Conservation (phyloP, 371 early-diverging fungal genomes). For the Dichotomocladium elegans region DNA sequence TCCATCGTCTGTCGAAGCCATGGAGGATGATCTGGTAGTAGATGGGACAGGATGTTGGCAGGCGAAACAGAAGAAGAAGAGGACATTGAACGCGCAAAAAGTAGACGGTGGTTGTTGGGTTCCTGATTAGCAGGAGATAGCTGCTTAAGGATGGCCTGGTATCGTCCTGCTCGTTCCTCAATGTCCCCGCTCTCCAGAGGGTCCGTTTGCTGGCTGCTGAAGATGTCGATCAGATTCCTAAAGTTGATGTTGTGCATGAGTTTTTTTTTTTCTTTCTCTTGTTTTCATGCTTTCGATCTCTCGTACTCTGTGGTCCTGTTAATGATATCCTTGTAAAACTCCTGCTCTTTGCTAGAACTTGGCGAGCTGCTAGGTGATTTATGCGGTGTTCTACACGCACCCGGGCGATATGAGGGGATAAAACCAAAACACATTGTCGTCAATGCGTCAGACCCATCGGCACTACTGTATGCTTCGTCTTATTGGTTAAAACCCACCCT, state of each 20-base stretch:
- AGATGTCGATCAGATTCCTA: constrained; percentile 49
- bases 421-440: background rate
- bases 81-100: too few species aligned
- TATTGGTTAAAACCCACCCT: constrained; percentile 25
- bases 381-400: constrained; percentile 17
- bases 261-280: too few species aligned
- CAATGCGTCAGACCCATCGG: too few species aligned
- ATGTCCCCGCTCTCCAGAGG: constrained; percentile 43
- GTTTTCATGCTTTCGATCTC: too few species aligned
- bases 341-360: constrained; percentile 40
- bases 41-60: background rate
- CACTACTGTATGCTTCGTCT: too few species aligned
- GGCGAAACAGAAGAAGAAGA: background rate
- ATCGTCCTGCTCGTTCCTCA: constrained; percentile 42
- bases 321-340: constrained; percentile 42
- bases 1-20: constrained; percentile 40
- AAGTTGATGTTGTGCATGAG: too few species aligned
- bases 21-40: background rate
- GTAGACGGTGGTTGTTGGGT: too few species aligned
- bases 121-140: background rate
- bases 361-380: constrained; percentile 29
- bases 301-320: constrained; percentile 46
- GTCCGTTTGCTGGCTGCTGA: constrained; percentile 37
- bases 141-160: constrained; percentile 23
- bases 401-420: background rate